Conservation (phyloP, 495 filamentous ascomycete genomes). For the Chaetomidium leptoderma region DNA sequence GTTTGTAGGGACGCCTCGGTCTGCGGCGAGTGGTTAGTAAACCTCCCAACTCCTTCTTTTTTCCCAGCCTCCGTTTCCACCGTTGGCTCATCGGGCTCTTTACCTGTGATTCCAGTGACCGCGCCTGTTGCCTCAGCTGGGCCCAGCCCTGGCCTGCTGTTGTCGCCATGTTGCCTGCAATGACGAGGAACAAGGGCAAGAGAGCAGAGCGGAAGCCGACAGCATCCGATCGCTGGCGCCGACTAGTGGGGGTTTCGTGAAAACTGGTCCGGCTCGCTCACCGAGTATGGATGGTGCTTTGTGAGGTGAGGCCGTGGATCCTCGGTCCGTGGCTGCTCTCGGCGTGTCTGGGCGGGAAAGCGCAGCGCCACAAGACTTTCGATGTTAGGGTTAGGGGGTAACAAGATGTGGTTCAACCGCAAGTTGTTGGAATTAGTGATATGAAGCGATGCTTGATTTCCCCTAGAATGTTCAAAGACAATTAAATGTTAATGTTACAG, state of each 20-base stretch:
- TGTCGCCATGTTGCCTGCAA: slow-evolving; percentile 56
- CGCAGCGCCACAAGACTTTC: neutral
- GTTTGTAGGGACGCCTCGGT: slow-evolving; percentile 91
- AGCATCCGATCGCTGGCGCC: slow-evolving; percentile 13
- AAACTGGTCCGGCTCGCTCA: neutral
- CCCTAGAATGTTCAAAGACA: no score
- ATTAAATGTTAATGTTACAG: no score
- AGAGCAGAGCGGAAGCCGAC: slow-evolving; percentile 4
- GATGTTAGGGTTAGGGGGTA: slow-evolving; percentile 11
- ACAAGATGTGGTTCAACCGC: neutral
- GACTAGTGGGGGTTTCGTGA: neutral
- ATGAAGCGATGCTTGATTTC: no score
- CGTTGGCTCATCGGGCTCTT: neutral
- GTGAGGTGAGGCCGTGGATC: neutral
- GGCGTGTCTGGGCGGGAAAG: neutral
- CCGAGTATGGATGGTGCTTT: slow-evolving; percentile 5
- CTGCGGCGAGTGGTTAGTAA: slow-evolving; percentile 41
- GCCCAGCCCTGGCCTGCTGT: slow-evolving; percentile 81
- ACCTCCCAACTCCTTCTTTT: no score
- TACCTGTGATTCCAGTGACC: slow-evolving; percentile 90
- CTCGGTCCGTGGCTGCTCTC: neutral
- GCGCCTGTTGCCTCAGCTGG: slow-evolving; percentile 89
- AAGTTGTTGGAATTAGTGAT: no score
- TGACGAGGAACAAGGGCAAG: slow-evolving; percentile 5
- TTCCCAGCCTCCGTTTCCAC: neutral